Percentiles rank a stretch among this genome's conserved stretches.
These are phyloP conservation scores for Leishmania braziliensis DNA, from an alignment of 208 protist species.

Conservation along the genomic window DNA sequence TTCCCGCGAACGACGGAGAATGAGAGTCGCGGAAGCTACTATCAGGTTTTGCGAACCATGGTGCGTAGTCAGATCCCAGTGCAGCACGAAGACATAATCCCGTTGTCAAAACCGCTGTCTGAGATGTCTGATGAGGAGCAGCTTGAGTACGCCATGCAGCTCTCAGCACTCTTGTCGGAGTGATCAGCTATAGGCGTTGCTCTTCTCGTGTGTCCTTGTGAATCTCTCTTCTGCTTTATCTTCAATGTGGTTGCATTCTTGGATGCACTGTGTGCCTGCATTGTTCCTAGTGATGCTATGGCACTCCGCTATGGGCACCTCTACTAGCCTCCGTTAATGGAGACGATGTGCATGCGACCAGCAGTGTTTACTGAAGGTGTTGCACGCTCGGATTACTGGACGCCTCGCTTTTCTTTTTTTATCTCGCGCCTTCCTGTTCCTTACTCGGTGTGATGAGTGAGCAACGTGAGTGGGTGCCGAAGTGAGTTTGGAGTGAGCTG, in stretches of 20 bases:
- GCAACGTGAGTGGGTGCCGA: not conserved
- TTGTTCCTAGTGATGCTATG: no score
- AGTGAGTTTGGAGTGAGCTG: not conserved
- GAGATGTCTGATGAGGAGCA: slow-evolving; percentile 77
- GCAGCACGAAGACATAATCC: slow-evolving; percentile 50
- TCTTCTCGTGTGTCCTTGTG: not conserved
- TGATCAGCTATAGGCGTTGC: not conserved
- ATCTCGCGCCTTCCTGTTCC: not conserved
- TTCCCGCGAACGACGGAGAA: not conserved
- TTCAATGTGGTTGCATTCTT: not conserved
- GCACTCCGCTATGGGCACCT: no score
- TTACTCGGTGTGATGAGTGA: not conserved
- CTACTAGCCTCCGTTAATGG: not conserved
- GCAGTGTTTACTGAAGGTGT: slow-evolving; percentile 5
- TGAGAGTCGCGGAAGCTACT: slow-evolving; percentile 39
- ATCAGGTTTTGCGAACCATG: slow-evolving; percentile 52
- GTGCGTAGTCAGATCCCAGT: slow-evolving; percentile 43
- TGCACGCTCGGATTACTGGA: not conserved
- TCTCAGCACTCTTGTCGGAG: slow-evolving; percentile 55
- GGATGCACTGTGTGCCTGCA: no score
- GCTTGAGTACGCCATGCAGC: slow-evolving; percentile 61
- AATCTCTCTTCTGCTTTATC: not conserved
- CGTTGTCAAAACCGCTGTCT: slow-evolving; percentile 61
- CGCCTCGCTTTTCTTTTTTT: slow-evolving; percentile 11
- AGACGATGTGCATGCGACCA: not conserved